Conservation (phyloP, 768 basidiomycete species). For the Pulveroboletus sp. region DNA sequence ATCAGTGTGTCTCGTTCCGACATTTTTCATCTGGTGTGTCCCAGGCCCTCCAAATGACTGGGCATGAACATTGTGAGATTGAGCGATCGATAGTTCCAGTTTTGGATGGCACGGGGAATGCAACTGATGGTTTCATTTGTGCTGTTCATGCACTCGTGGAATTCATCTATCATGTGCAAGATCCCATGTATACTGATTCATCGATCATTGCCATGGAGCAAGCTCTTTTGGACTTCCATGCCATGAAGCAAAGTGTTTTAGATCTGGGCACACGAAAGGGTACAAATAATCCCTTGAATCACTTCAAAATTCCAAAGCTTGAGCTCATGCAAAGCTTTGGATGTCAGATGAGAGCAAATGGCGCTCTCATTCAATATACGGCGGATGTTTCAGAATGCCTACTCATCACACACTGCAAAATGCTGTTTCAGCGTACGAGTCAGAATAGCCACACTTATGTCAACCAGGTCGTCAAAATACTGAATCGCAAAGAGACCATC, state of each 20-base stretch:
- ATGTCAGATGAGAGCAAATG: conserved; percentile 11
- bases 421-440: not conserved
- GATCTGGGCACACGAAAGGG: conserved; percentile 3
- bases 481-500: too few species aligned
- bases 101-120: not conserved
- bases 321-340: conserved; percentile 9
- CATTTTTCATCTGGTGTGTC: conserved; percentile 40
- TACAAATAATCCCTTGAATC: not conserved
- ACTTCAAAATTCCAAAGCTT: conserved; percentile 6
- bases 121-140: not conserved
- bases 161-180: conserved; percentile 25
- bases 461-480: too few species aligned
- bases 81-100: conserved; percentile 30
- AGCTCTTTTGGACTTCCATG: conserved; percentile 10
- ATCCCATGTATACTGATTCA: conserved; percentile 7
- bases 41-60: conserved; percentile 39
- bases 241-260: conserved; percentile 13
- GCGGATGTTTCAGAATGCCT: conserved; percentile 17
- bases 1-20: conserved; percentile 22
- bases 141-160: conserved; percentile 19
- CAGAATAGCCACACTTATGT: too few species aligned
- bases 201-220: conserved; percentile 9
- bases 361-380: conserved; percentile 23
- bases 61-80: conserved; percentile 37
- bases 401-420: conserved; percentile 19